Evolutionary conservation across 495 filamentous ascomycete genomes (phyloP), one percentile per base, ranked within the genome.

Genomic region (Penicillium subrubescens): DNA sequence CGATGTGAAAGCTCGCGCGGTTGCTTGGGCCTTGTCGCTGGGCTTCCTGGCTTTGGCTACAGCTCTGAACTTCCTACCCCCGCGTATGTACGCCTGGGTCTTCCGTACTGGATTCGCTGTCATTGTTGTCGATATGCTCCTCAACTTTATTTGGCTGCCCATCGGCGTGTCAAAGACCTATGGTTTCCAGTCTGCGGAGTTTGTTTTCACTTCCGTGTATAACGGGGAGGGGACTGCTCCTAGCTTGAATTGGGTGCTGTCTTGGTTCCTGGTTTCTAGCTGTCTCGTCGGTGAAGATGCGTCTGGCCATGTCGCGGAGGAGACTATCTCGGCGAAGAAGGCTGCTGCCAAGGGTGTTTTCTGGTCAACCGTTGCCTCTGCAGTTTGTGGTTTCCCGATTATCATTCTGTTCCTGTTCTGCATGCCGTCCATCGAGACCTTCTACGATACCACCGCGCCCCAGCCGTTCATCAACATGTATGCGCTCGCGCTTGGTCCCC

Each of bases 391-490:
- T 8, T 75, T 77, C 50, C 75, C 75, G 6, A 77, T 77, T 39
- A 77, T 77, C 19, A 67, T 77, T 17, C 51, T 76, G 21, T 77
- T 77, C 60, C 57, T 77, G 5, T 77, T 77, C 55, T 77, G 75
- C 59, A 75, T 77, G 73, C 73, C 73, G 10, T 56, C 71, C 0
- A 75, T 76, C 33, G 73, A 76, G 61, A 71, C 65, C 0, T 73
- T 76, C 41, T 74, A 73, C 59, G 39, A 69, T 37, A 74, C 70
- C 50, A 68, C 56, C 21, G 72, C 66, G 25, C 77, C 77, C 8
- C 77, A 79, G 61, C 75, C 75, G n/a, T 79, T 79, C 57, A 72
- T 77, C 55, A 69, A 75, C 56, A 71, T 79, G 68, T 77, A 79
- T 39, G 73, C 77, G 0, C 41, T 75, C 21, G 74, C 71, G 5